Base-by-base conservation (phyloP, 108 stramenopile genomes). In the Cyclostephanos tholiformis region DNA sequence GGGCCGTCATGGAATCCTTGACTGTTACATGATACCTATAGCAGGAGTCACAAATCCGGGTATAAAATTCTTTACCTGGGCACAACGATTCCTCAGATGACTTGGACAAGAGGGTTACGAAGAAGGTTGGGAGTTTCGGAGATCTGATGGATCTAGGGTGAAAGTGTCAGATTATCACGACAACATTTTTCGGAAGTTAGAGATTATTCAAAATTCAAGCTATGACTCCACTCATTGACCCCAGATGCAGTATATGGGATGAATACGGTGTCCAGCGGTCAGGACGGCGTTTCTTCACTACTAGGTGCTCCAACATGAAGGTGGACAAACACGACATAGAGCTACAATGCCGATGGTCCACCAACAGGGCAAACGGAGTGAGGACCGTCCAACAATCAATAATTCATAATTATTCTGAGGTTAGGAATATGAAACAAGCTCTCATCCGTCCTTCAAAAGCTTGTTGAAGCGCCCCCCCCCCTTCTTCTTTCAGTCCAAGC, bases 181-280 rank as follows among this genome's bases (percentile, higher is more conserved):
- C n/a, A n/a, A n/a, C n/a, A n/a, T n/a, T n/a, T n/a, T n/a, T n/a
- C n/a, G n/a, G n/a, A n/a, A n/a, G n/a, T n/a, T n/a, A n/a, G n/a
- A n/a, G n/a, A n/a, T n/a, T n/a, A n/a, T n/a, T n/a, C n/a, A n/a
- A n/a, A n/a, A n/a, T n/a, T n/a, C n/a, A n/a, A 30, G 39, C 50
- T 9, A 74, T 20, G 0, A 59, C 70, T 5, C 26, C 39, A 20
- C 30, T 65, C 16, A 74, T 74, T 23, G 64, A 74, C 29, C 64
- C 64, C 0, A n/a, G 36, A 25, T 55, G 52, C 52, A 44, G 65
- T 29, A 53, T 74, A 4, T 23, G 73, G 27, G 50, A 74, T 50
- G 73, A 52, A 12, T 74, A 53, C 43, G 73, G 73, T 20, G n/a
- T 74, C 11, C 73, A 74, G n/a, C n/a, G 64, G 19, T 67, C 65